Evolutionary conservation across 176 grass and related monocot genomes (phyloP), one percentile per base, ranked within the genome.

Genomic region (Oryza longistaminata): DNA sequence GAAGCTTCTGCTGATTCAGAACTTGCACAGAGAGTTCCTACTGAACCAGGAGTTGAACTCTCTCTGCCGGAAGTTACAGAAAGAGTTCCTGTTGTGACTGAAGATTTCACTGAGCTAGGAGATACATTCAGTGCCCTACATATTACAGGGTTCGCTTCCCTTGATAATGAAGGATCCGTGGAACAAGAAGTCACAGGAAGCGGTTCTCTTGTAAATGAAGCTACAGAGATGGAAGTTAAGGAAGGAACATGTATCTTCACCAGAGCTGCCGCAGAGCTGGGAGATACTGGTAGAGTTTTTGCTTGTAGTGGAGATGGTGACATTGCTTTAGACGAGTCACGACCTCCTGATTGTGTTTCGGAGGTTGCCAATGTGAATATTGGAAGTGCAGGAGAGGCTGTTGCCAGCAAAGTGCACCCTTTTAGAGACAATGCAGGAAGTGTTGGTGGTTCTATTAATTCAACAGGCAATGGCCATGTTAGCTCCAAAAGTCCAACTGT

Each of bases 131-230:
- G 7, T 62, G 58, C 3, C 58, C 19, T n/a, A 13, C 7, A 62
- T 62, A 24, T 62, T 62, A 34, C 46, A 46, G 60, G 74, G 46
- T 21, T 31, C 3, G 16, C 55, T 78, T 73, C 68, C 42, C 55
- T 88, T 0, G 64, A 55, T 67, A 62, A 49, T 75, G 77, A 68
- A 73, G 68, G 45, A 43, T 35, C 58, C 31, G 16, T 13, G n/a
- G 68, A 70, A 78, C 55, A 7, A 25, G 62, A 80, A 75, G 79
- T 68, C 74, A 79, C 39, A 75, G 37, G 39, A 19, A 31, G 11
- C 34, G 70, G 73, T 83, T 83, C 46, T 78, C 60, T 83, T 77
- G 9, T 61, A 43, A 76, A 78, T n/a, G 55, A 73, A 86, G 70
- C 67, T 67, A 53, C 25, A 55, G 68, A 60, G 46, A 45, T 73